A percentile compares a stretch with the other conserved stretches of the same genome.
phyloP scores from a whole-genome alignment of 257 asterid genomes.

The Catharanthus roseus region DNA sequence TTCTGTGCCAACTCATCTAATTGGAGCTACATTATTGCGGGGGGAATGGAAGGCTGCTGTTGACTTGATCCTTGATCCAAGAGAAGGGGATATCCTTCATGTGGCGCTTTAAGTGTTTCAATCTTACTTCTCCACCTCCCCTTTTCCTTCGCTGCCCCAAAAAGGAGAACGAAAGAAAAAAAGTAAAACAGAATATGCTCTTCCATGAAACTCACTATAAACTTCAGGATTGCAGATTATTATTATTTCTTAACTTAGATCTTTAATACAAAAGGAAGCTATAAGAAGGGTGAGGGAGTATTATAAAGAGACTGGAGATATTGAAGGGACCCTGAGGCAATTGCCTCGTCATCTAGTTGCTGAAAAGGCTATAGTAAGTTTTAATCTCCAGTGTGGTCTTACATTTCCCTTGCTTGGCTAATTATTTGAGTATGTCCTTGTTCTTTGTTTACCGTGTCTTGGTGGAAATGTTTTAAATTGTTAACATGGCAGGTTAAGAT shows the following conservation, averaged over 20 bases:
- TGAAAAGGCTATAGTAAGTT: conserved; percentile 84
- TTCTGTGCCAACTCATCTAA: conserved; percentile 80
- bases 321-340: conserved; percentile 80
- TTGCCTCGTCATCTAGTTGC: conserved; percentile 86
- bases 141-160: background rate
- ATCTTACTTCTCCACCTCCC: background rate
- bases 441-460: background rate
- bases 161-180: too few species aligned
- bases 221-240: background rate
- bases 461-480: background rate
- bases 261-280: conserved; percentile 63
- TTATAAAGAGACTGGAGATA: conserved; percentile 73
- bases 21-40: conserved; percentile 83
- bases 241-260: conserved; percentile 41
- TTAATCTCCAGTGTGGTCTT: background rate
- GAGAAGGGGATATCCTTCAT: conserved; percentile 98
- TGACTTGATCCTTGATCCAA: conserved; percentile 81
- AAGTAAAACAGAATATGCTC: background rate
- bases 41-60: conserved; percentile 96
- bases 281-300: conserved; percentile 58
- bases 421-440: background rate
- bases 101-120: conserved; percentile 4
- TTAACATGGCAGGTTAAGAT: background rate
- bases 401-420: background rate
- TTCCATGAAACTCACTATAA: conserved; percentile 2